phyloP scores from a whole-genome alignment of 2,329 filamentous ascomycete genomes.

The Tricladium varicosporioides region DNA sequence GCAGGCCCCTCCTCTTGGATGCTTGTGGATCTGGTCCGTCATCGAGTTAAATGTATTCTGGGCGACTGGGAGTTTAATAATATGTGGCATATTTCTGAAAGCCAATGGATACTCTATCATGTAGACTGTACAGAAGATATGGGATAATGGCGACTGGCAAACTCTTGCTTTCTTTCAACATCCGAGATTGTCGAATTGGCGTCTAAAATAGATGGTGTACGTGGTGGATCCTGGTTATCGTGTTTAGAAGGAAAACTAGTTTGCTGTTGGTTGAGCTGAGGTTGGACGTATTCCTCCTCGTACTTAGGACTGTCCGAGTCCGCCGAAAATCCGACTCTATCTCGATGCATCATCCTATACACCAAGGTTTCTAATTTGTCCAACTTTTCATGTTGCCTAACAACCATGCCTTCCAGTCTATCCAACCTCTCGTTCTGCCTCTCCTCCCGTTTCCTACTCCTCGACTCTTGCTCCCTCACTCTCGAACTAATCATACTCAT shows the following conservation, averaged over 20 bases:
- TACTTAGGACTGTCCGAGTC: not conserved
- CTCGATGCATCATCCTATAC: slow-evolving; percentile 23
- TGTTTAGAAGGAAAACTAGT: no score
- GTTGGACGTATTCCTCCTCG: not conserved
- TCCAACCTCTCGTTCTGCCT: slow-evolving; percentile 20
- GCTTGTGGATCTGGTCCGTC: slow-evolving; percentile 90
- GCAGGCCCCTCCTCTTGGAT: slow-evolving; percentile 81
- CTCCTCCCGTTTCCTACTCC: slow-evolving; percentile 21
- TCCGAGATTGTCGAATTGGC: no score
- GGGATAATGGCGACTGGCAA: not conserved
- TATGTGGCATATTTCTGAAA: slow-evolving; percentile 28
- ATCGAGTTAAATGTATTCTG: slow-evolving; percentile 75
- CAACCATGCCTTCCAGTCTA: slow-evolving; percentile 20
- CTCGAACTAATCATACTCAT: slow-evolving; percentile 47
- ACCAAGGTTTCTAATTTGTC: slow-evolving; percentile 24
- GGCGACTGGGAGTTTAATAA: slow-evolving; percentile 54
- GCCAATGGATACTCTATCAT: slow-evolving; percentile 26
- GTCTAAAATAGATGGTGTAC: no score
- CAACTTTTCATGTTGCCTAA: slow-evolving; percentile 26
- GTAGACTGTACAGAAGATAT: slow-evolving; percentile 10
- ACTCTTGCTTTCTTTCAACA: not conserved
- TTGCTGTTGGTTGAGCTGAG: no score
- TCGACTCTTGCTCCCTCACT: slow-evolving; percentile 26
- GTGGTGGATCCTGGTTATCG: no score
- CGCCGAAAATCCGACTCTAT: not conserved